These are phyloP conservation scores for Lupinus albus DNA, from an alignment of 306 rosid species.

Conservation along the genomic window DNA sequence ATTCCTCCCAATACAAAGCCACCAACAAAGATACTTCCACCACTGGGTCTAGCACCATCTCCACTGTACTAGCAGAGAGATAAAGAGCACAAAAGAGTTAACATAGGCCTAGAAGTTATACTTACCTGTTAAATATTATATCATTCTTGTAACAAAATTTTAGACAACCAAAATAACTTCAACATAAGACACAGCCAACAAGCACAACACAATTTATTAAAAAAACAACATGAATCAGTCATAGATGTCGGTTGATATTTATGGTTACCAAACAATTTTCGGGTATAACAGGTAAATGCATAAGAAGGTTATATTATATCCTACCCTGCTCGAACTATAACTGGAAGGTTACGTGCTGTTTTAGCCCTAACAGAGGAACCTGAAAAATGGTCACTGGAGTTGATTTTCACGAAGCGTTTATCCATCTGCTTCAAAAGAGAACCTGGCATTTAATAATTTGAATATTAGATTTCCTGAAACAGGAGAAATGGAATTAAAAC, in stretches of 20 bases:
- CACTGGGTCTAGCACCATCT: constrained; percentile 47
- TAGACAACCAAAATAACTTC: constrained; percentile 4
- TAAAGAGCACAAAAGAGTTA: constrained; percentile 12
- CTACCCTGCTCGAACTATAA: constrained; percentile 60
- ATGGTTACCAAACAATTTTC: background rate
- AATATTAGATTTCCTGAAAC: constrained; percentile 30
- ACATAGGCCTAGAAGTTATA: constrained; percentile 6
- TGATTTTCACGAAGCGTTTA: constrained; percentile 48
- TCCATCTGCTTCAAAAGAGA: constrained; percentile 51
- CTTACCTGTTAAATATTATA: background rate
- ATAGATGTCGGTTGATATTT: background rate
- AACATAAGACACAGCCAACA: background rate
- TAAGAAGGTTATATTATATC: constrained; percentile 9
- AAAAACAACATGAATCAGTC: constrained; percentile 4
- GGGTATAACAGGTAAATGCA: background rate
- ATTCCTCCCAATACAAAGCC: constrained; percentile 71
- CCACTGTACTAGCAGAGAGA: constrained; percentile 47
- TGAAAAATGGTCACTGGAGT: constrained; percentile 34
- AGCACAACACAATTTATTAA: background rate
- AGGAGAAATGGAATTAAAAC: no score
- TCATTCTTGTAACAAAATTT: constrained; percentile 11
- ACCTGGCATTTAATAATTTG: constrained; percentile 49
- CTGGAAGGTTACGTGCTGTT: constrained; percentile 39
- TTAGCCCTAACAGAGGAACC: constrained; percentile 43
- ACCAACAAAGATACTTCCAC: constrained; percentile 59